Base-by-base conservation (phyloP, 2,329 filamentous ascomycete genomes). In the Stylonectria norvegica region DNA sequence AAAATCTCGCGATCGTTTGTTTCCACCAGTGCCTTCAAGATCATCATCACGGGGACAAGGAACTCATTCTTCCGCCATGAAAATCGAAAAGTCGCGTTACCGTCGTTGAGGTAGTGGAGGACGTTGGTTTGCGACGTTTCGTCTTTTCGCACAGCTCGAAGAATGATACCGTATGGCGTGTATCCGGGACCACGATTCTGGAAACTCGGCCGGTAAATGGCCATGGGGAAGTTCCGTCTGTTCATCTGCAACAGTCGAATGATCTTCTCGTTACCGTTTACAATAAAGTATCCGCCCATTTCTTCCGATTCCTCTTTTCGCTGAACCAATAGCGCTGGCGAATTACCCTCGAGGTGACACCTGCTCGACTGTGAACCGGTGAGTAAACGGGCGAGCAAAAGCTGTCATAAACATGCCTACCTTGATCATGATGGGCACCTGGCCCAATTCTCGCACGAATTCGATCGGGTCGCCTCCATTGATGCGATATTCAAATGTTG, bases 41-140 rank as follows among this genome's bases (percentile, higher is more conserved):
- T 82, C 91, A 98, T 97, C 77, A 96, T 83, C 46, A 89, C 86
- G 1, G 93, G 93, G 3, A 98, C 79, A n/a, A 98, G 79, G 59
- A 89, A 98, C 66, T 98, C 93, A 54, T 89, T 89, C 69, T 98
- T 98, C 53, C 90, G 79, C 91, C 91, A 98, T 5, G 91, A 96
- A 67, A 98, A 98, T 41, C 93, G 79, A 68, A 98, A 95, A 1
- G 89, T 97, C 56, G 97, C 83, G 64, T 96, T 97, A 50, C 93
- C 93, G 62, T 98, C 93, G 56, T 78, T 89, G 41, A 98, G 78
- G 65, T 97, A 98, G 68, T 98, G 93, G 34, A 98, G 76, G 22
- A 95, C 89, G 59, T 97, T 98, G 25, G 91, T 97, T 66, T 97
- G 91, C 20, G 90, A 96, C 7, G 91, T 96, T 68, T 98, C 89